phyloP scores from a whole-genome alignment of 305 asterid genomes.

The Andrographis paniculata region DNA sequence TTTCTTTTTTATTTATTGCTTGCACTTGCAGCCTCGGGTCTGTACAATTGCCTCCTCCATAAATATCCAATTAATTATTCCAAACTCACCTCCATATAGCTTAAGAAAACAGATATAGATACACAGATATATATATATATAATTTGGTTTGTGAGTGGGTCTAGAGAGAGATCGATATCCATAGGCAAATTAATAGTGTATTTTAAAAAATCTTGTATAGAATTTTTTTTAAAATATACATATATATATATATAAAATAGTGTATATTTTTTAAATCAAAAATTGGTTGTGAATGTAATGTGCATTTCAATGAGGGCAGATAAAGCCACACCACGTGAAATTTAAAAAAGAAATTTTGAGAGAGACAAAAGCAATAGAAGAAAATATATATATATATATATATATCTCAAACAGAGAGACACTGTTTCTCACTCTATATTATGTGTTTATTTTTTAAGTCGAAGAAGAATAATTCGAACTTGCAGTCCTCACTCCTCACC shows the following conservation, averaged over 20 bases:
- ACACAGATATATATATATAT: too few relatives aligned
- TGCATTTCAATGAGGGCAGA: slow-evolving; percentile 23
- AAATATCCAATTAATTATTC: slow-evolving; percentile 12
- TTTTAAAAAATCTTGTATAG: too few relatives aligned
- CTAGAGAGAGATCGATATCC: too few relatives aligned
- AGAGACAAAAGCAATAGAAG: not conserved
- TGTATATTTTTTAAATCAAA: too few relatives aligned
- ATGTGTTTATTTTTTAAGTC: slow-evolving; percentile 24
- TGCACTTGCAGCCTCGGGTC: slow-evolving; percentile 31
- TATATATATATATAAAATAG: too few relatives aligned
- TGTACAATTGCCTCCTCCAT: slow-evolving; percentile 20
- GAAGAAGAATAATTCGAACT: slow-evolving; percentile 55
- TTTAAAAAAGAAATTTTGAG: too few relatives aligned
- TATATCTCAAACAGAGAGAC: not conserved
- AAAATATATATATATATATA: not conserved
- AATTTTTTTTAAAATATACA: too few relatives aligned
- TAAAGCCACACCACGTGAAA: too few relatives aligned
- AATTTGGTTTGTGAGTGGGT: too few relatives aligned
- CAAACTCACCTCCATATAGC: too few relatives aligned
- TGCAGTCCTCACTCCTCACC: slow-evolving; percentile 46
- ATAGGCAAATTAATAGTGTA: too few relatives aligned
- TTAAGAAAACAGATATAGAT: too few relatives aligned
- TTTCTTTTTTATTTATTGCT: slow-evolving; percentile 15
- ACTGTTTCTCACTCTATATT: not conserved
- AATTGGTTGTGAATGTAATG: slow-evolving; percentile 1